Evolutionary conservation across 192 early-diverging fungal genomes (phyloP), one percentile per base, ranked within the genome.

Genomic region (Backusella circina): DNA sequence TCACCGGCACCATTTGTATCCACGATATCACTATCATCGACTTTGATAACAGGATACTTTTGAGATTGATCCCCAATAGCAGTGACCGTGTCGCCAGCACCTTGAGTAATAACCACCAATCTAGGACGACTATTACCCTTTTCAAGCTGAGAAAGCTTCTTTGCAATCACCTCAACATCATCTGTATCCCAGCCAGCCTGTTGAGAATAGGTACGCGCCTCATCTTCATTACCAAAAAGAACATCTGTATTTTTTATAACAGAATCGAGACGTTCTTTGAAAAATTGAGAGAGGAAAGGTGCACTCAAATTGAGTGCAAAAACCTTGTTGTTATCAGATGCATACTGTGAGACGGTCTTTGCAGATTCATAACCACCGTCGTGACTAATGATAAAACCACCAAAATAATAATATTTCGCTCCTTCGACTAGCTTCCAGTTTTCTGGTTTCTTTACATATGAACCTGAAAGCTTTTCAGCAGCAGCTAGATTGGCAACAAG

Each of bases 1-100:
- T 99, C 98, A 78, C 98, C 98, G 71, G 96, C 96, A 75, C 96
- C 98, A 84, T 99, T 99, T 79, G 95, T 95, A 83, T 99, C 97
- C 47, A 94, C 93, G 76, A 99, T 95, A 75, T 96, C 88, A 33
- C 83, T 77, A 72, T 79, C 75, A 9, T 83, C 80, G 23, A 93
- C 86, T 23, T 86, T 84, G 67, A 84, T 86, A 21, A 92, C 86
- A 12, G 88, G 84, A 79, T 85, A 89, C 36, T 85, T 85, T 72
- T 92, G 87, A 33, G 86, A 76, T 73, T 88, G 84, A 79, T 86
- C 90, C 78, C 89, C 87, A 18, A 84, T 76, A 38, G 87, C 92
- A 67, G 95, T 90, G 74, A 95, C 80, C 76, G 93, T 94, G 65
- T 86, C 84, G n/a, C 92, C 80, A 54, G 87, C 79, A 72, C 94